Evolutionary conservation across 2,329 filamentous ascomycete genomes (phyloP).

Genomic region (Aschersonia sp.): DNA sequence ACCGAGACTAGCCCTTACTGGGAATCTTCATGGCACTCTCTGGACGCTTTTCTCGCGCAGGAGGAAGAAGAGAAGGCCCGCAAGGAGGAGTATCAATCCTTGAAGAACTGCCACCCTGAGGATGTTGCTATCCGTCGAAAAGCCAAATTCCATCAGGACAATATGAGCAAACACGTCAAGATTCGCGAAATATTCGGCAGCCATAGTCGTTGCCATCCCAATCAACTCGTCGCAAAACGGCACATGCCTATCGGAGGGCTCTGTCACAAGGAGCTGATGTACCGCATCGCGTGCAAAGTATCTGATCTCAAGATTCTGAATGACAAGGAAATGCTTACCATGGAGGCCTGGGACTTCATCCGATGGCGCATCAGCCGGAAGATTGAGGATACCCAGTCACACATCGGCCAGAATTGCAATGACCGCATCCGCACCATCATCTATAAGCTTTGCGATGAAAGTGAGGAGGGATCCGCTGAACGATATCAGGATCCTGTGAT

Average conservation of each 20-base stretch:
- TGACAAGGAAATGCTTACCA: conserved; percentile 11
- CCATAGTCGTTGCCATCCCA: conserved; percentile 17
- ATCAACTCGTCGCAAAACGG: conserved; percentile 19
- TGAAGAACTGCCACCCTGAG: conserved; percentile 1
- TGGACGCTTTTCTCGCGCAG: conserved; percentile 13
- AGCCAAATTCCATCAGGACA: conserved; percentile 14
- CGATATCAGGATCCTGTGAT: conserved; percentile 13
- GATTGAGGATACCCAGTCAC: conserved; percentile 3
- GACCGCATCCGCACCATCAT: conserved; percentile 6
- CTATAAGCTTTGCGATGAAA: conserved; percentile 6
- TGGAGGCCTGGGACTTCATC: conserved; percentile 23
- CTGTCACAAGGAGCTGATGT: conserved; percentile 20
- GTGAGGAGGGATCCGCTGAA: neutral
- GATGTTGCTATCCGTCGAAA: conserved; percentile 4
- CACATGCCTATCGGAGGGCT: conserved; percentile 16
- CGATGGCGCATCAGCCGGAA: conserved; percentile 17
- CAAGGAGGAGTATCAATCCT: conserved; percentile 6
- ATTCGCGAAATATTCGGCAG: conserved; percentile 19
- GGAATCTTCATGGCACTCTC: conserved; percentile 14
- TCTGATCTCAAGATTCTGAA: conserved; percentile 14
- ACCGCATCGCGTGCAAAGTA: conserved; percentile 18
- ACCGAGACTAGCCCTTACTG: conserved; percentile 15
- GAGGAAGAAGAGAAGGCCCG: conserved; percentile 9
- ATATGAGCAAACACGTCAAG: conserved; percentile 17
- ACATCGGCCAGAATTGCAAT: conserved; percentile 4